Percentiles rank a stretch among this genome's conserved stretches.
phyloP scores from a whole-genome alignment of 352 stramenopile species.

The Bremia lactucae region DNA sequence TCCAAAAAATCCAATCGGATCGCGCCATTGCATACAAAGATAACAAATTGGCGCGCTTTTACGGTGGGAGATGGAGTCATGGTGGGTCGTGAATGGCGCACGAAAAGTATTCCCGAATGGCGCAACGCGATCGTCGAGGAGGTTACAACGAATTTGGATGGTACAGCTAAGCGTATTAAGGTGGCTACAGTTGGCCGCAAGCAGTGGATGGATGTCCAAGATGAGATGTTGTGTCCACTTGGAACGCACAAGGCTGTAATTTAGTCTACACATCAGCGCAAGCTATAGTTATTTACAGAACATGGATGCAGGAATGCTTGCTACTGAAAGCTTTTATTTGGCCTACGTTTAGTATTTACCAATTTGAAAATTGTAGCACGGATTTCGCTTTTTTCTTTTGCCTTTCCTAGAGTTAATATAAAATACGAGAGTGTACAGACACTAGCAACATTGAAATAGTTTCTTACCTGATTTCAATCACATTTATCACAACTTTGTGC shows the following conservation, averaged over 20 bases:
- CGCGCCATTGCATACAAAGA: slow-evolving; percentile 85
- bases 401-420: too few species aligned
- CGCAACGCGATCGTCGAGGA: slow-evolving; percentile 32
- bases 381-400: too few species aligned
- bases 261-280: too few species aligned
- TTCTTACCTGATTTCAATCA: too few species aligned
- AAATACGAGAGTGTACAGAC: too few species aligned
- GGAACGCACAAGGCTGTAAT: slow-evolving; percentile 34
- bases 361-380: too few species aligned
- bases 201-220: slow-evolving; percentile 48
- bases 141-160: slow-evolving; percentile 20
- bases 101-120: slow-evolving; percentile 46
- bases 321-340: too few species aligned
- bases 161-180: slow-evolving; percentile 27
- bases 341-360: too few species aligned
- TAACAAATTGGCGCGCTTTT: slow-evolving; percentile 59
- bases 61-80: slow-evolving; percentile 38
- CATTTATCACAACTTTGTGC: too few species aligned
- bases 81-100: slow-evolving; percentile 23
- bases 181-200: slow-evolving; percentile 23
- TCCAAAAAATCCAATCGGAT: slow-evolving; percentile 82
- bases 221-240: slow-evolving; percentile 46
- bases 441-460: too few species aligned
- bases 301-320: too few species aligned
- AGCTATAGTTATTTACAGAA: too few species aligned